Conservation (phyloP, 495 filamentous ascomycete genomes). For the Lasiosphaeria hispida region DNA sequence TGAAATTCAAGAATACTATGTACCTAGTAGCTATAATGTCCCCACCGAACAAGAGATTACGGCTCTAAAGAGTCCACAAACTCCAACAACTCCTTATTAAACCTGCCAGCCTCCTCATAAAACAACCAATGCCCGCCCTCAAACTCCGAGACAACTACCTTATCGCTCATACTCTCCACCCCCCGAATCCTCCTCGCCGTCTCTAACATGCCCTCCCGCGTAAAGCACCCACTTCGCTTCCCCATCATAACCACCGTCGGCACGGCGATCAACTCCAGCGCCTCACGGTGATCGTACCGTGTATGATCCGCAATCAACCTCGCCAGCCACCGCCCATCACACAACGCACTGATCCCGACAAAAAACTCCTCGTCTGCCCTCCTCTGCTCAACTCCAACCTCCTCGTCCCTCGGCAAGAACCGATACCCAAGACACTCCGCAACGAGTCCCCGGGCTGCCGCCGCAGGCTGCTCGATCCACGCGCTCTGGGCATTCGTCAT, state of each 20-base stretch:
- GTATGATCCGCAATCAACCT: constrained; percentile 47
- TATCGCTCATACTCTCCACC: constrained; percentile 10
- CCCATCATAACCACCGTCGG: constrained; percentile 41
- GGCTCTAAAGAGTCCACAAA: constrained; percentile 23
- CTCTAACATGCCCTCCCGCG: constrained; percentile 39
- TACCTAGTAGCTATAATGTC: no score
- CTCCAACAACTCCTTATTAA: constrained; percentile 37
- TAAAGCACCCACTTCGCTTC: constrained; percentile 43
- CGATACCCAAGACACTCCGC: constrained; percentile 42
- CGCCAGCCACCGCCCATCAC: constrained; percentile 42
- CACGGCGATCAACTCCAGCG: constrained; percentile 31
- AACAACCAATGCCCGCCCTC: constrained; percentile 49
- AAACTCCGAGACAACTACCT: constrained; percentile 32
- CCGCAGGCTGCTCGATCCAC: constrained; percentile 23
- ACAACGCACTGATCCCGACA: constrained; percentile 30
- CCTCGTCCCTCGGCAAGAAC: constrained; percentile 16
- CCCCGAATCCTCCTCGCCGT: constrained; percentile 33
- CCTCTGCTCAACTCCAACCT: constrained; percentile 19
- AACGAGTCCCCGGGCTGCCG: constrained; percentile 36
- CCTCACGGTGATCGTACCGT: constrained; percentile 45
- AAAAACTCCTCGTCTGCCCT: constrained; percentile 42
- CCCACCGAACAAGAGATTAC: no score
- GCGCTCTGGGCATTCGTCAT: constrained; percentile 35
- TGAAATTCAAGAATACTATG: no score
- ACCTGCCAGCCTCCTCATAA: constrained; percentile 44